These are phyloP conservation scores for Orobanche coerulescens DNA, from an alignment of 257 asterid genomes.

Conservation along the genomic window DNA sequence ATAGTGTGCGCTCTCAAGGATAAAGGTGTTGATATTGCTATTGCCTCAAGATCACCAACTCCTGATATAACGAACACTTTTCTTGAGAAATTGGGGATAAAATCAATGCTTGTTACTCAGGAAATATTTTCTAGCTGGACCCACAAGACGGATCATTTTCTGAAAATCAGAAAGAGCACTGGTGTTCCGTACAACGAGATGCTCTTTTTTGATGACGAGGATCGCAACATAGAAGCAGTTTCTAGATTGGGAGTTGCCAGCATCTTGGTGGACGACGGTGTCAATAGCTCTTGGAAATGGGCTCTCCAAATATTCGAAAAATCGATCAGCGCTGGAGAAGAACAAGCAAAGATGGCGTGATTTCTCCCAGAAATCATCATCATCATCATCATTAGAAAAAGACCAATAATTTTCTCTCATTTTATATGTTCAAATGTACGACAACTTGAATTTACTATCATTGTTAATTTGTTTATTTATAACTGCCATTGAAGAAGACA, in stretches of 20 bases:
- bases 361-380: too few species aligned
- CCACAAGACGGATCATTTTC: constrained; percentile 87
- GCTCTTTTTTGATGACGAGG: constrained; percentile 89
- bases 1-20: constrained; percentile 47
- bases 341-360: too few species aligned
- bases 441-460: too few species aligned
- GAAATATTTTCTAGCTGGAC: constrained; percentile 84
- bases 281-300: constrained; percentile 43
- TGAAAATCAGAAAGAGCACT: constrained; percentile 51
- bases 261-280: constrained; percentile 63
- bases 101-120: constrained; percentile 81
- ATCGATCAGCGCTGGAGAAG: too few species aligned
- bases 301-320: too few species aligned
- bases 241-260: constrained; percentile 74
- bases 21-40: constrained; percentile 48
- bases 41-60: constrained; percentile 69
- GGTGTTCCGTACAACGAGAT: constrained; percentile 58
- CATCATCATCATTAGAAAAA: too few species aligned
- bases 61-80: constrained; percentile 75
- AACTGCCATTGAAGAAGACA: too few species aligned
- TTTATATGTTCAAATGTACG: too few species aligned
- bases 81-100: constrained; percentile 62
- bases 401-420: too few species aligned
- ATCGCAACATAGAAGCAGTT: constrained; percentile 71
- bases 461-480: too few species aligned